phyloP scores from a whole-genome alignment of 2,329 filamentous ascomycete genomes.

The Canariomyces notabilis region DNA sequence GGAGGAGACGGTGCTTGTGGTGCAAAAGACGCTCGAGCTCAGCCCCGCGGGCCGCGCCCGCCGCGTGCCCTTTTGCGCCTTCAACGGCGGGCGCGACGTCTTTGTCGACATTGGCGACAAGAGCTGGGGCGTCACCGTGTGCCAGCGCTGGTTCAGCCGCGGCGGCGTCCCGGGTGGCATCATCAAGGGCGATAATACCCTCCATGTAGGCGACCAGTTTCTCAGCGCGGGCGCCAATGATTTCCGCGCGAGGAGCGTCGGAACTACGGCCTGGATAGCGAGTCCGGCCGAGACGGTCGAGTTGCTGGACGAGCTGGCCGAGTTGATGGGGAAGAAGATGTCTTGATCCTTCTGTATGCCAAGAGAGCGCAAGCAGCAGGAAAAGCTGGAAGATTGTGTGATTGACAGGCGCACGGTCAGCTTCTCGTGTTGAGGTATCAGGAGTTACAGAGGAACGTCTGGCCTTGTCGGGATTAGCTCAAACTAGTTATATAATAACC shows the following conservation, averaged over 20 bases:
- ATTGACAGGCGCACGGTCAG: no score
- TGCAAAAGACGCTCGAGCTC: conserved; percentile 87
- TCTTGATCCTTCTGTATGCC: conserved; percentile 20
- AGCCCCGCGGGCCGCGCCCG: conserved; percentile 56
- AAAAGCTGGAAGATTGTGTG: no score
- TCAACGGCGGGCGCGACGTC: conserved; percentile 95
- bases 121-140: conserved; percentile 88
- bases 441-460: no score
- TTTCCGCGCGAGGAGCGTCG: conserved; percentile 88
- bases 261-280: conserved; percentile 95
- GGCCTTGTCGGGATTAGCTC: no score
- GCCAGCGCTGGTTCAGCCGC: conserved; percentile 80
- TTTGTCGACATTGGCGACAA: conserved; percentile 99
- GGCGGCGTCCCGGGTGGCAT: conserved; percentile 13
- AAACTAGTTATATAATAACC: no score
- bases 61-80: conserved; percentile 84
- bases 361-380: no score
- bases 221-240: conserved; percentile 92
- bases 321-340: conserved; percentile 47
- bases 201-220: conserved; percentile 97
- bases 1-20: conserved; percentile 91
- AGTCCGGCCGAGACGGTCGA: conserved; percentile 87
- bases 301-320: conserved; percentile 75
- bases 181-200: conserved; percentile 69
- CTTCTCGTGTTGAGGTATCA: no score